Conservation (phyloP, 1,139 yeast genomes). For the Blastobotrys illinoisensis region DNA sequence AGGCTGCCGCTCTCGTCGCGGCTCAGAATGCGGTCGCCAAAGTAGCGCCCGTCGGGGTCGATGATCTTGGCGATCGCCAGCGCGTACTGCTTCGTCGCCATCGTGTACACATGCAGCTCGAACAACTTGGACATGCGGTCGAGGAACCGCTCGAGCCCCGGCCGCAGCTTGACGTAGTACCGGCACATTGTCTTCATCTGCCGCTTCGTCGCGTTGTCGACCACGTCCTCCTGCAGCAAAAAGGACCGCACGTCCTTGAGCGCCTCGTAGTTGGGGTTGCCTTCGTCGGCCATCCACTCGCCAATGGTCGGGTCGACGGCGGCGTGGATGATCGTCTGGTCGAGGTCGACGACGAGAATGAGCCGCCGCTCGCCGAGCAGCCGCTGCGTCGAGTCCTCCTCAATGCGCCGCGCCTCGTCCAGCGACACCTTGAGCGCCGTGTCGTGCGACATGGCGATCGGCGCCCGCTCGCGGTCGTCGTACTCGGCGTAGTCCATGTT, state of each 20-base stretch:
- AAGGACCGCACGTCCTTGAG: constrained; percentile 78
- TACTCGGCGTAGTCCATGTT: constrained; percentile 74
- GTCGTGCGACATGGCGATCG: constrained; percentile 86
- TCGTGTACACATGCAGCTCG: constrained; percentile 93
- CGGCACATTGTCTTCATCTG: constrained; percentile 46
- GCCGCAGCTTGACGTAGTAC: constrained; percentile 90
- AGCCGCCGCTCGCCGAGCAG: constrained; percentile 61
- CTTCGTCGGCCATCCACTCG: constrained; percentile 87
- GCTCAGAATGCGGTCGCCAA: constrained; percentile 86
- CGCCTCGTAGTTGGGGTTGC: constrained; percentile 78
- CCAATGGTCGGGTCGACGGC: constrained; percentile 97
- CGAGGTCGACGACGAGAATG: constrained; percentile 90
- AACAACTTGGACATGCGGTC: constrained; percentile 56
- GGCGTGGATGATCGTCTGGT: constrained; percentile 96
- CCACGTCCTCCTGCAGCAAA: constrained; percentile 68
- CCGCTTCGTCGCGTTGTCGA: constrained; percentile 28
- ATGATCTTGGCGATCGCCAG: constrained; percentile 82
- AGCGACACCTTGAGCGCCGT: constrained; percentile 79
- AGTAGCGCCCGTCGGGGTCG: constrained; percentile 80
- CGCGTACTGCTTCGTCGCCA: constrained; percentile 98
- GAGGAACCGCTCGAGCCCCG: constrained; percentile 74
- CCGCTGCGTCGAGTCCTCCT: constrained; percentile 57
- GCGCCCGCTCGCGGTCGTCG: constrained; percentile 68
- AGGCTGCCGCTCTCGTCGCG: constrained; percentile 94
- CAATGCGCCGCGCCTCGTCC: constrained; percentile 83